A percentile compares a stretch with the other conserved stretches of the same genome.
Conservation (phyloP, 78 protist species). For the Emiliania huxleyi region DNA sequence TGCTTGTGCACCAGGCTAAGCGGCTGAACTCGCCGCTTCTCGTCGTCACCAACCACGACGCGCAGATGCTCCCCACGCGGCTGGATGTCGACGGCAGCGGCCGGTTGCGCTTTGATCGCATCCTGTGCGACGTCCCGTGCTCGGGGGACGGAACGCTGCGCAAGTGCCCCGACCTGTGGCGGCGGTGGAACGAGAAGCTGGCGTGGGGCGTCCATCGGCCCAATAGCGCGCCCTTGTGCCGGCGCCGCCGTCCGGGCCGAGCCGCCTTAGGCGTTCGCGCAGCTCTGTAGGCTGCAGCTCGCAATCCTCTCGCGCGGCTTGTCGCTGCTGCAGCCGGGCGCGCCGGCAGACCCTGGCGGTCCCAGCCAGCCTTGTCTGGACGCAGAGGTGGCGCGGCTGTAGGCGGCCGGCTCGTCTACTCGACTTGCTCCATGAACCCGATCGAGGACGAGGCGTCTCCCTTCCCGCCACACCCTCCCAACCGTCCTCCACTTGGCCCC, state of each 20-base stretch:
- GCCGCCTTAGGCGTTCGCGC: too few species aligned
- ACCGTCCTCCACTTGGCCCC: background rate
- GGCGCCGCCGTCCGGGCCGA: too few species aligned
- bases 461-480: background rate
- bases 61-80: background rate
- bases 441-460: constrained; percentile 57
- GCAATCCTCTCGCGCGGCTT: constrained; percentile 49
- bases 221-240: too few species aligned
- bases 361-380: background rate
- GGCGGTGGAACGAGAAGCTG: constrained; percentile 66
- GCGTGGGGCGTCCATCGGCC: constrained; percentile 60
- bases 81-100: background rate
- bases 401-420: constrained; percentile 55
- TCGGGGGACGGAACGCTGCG: constrained; percentile 62
- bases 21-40: constrained; percentile 25
- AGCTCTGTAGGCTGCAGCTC: too few species aligned
- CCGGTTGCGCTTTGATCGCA: constrained; percentile 41
- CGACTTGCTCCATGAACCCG: constrained; percentile 67
- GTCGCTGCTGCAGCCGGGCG: constrained; percentile 71
- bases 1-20: constrained; percentile 78
- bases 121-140: constrained; percentile 79
- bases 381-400: constrained; percentile 8
- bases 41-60: constrained; percentile 71
- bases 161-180: constrained; percentile 78
- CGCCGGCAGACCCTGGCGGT: too few species aligned